Percentiles rank a stretch among this genome's conserved stretches.
Conservation (phyloP, 2,329 filamentous ascomycete genomes). For the Cladosporium colombiae region DNA sequence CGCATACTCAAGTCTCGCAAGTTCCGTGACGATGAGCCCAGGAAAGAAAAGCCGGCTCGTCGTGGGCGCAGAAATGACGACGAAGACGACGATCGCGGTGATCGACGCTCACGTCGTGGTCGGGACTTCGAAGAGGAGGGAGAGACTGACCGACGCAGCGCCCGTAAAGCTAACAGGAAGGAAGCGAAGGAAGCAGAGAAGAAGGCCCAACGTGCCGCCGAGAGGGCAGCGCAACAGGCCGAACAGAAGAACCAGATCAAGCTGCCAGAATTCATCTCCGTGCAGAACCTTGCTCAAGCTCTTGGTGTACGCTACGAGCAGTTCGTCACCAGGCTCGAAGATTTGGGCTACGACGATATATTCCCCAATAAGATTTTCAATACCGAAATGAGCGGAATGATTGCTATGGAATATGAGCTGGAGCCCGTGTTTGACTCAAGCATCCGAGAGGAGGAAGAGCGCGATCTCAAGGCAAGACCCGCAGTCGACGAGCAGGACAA, state of each 20-base stretch:
- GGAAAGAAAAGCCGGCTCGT: slow-evolving; percentile 17
- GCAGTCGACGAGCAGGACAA: slow-evolving; percentile 61
- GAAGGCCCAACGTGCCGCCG: slow-evolving; percentile 30
- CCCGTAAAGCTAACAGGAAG: slow-evolving; percentile 22
- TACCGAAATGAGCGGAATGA: slow-evolving; percentile 83
- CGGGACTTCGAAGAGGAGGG: slow-evolving; percentile 20
- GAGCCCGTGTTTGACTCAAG: slow-evolving; percentile 63
- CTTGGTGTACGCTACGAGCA: slow-evolving; percentile 69
- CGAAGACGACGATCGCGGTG: slow-evolving; percentile 32
- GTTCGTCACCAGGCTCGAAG: slow-evolving; percentile 74
- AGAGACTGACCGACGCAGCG: slow-evolving; percentile 20
- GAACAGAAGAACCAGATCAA: slow-evolving; percentile 63
- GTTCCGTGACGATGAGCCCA: slow-evolving; percentile 22
- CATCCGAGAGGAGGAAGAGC: slow-evolving; percentile 60
- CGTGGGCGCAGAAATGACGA: slow-evolving; percentile 29
- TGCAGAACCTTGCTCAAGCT: slow-evolving; percentile 76
- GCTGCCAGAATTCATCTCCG: slow-evolving; percentile 87
- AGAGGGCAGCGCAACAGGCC: slow-evolving; percentile 32
- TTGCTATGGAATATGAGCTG: slow-evolving; percentile 90
- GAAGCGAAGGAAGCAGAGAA: slow-evolving; percentile 27
- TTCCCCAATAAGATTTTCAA: slow-evolving; percentile 83
- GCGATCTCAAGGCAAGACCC: slow-evolving; percentile 73
- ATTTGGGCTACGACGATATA: slow-evolving; percentile 87
- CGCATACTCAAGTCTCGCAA: slow-evolving; percentile 26
- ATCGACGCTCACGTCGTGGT: slow-evolving; percentile 26